Evolutionary conservation across 2,329 filamentous ascomycete genomes (phyloP).

Genomic region (Hypoxylon sp.): DNA sequence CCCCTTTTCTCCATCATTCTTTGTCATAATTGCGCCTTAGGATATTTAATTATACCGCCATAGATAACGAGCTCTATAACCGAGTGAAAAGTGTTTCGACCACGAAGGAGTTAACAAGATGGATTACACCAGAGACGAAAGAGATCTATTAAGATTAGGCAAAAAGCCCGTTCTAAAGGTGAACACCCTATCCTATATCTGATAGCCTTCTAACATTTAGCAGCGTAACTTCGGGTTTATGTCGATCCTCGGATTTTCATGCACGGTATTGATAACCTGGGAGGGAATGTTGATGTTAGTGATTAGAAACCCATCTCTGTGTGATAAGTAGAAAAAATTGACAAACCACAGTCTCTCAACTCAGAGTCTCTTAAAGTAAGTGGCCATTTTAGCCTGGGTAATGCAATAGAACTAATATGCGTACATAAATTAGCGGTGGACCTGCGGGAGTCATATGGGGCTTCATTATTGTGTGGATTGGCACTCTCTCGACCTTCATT

Average conservation of each 20-base stretch:
- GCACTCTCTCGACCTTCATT: conserved; percentile 9
- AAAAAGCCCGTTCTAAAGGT: conserved; percentile 28
- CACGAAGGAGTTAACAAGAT: conserved; percentile 41
- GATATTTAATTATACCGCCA: background rate
- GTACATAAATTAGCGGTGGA: conserved; percentile 24
- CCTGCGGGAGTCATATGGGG: conserved; percentile 31
- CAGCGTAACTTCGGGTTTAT: conserved; percentile 39
- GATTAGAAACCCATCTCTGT: background rate
- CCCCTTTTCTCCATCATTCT: background rate
- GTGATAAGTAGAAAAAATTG: background rate
- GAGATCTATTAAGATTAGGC: conserved; percentile 25
- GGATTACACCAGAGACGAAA: conserved; percentile 28
- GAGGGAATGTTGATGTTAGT: conserved; percentile 38
- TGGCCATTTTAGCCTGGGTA: background rate
- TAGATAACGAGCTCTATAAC: background rate
- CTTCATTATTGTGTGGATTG: conserved; percentile 12
- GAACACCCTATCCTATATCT: background rate
- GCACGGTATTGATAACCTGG: conserved; percentile 33
- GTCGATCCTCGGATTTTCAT: conserved; percentile 35
- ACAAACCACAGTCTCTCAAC: conserved; percentile 5
- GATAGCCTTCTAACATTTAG: conserved; percentile 13
- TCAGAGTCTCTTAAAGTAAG: conserved; percentile 14
- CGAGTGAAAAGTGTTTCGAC: background rate
- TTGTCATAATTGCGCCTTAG: background rate
- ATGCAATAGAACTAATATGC: background rate